These are phyloP conservation scores for Nymphaea thermarum DNA, from an alignment of 164 flowering plant species.

Conservation along the genomic window DNA sequence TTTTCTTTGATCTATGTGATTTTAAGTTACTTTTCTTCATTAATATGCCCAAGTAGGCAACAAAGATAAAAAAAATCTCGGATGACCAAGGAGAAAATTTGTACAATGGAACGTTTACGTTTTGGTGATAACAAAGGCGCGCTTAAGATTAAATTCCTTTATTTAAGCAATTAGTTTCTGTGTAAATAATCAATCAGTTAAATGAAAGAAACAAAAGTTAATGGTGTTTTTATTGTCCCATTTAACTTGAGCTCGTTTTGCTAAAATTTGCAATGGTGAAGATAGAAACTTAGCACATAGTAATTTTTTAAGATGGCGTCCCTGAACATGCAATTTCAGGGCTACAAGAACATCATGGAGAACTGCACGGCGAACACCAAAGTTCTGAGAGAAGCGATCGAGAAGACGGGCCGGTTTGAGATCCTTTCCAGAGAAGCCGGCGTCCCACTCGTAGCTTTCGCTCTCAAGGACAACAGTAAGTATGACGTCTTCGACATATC, in stretches of 20 bases:
- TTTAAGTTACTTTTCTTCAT: too few species aligned
- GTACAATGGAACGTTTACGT: too few species aligned
- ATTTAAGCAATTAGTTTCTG: too few species aligned
- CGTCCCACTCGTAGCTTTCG: conserved; percentile 24
- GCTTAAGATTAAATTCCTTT: too few species aligned
- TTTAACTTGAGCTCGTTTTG: background rate
- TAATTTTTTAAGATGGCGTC: background rate
- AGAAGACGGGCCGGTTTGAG: conserved; percentile 16
- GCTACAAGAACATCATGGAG: conserved; percentile 21
- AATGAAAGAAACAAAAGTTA: too few species aligned
- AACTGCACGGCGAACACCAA: conserved; percentile 19
- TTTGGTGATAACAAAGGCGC: too few species aligned
- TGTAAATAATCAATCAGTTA: too few species aligned
- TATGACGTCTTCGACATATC: conserved; percentile 20
- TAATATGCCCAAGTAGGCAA: too few species aligned
- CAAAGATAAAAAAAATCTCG: too few species aligned
- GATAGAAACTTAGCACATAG: background rate
- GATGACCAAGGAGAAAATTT: too few species aligned
- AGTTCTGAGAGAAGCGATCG: conserved; percentile 16
- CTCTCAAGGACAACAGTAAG: conserved; percentile 13
- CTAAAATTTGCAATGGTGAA: background rate
- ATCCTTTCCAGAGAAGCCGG: conserved; percentile 22
- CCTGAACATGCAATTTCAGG: conserved; percentile 6
- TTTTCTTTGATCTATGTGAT: too few species aligned
- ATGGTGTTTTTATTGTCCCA: background rate